Base-by-base conservation (phyloP, 176 grass and related monocot genomes). In the Metroxylon sagu region DNA sequence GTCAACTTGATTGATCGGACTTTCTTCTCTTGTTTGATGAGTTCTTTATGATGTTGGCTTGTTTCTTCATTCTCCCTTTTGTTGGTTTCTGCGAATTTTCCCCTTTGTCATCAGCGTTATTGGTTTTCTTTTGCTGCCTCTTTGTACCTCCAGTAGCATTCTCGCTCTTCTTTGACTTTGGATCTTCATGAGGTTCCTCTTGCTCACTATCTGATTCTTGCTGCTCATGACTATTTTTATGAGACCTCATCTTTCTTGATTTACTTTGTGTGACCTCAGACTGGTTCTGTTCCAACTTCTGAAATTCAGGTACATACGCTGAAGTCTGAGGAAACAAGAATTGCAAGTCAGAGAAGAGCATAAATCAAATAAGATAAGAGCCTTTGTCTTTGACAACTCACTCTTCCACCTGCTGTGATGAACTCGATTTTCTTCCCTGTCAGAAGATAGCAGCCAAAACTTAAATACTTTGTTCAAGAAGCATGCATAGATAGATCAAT, bases 391-490 rank as follows among this genome's bases (percentile, higher is more conserved):
- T 0, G 15, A 58, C 51, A 54, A 51, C 80, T 90, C 71, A 97
- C 92, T 75, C 92, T 86, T 61, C 87, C 92, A 70, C 92, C 92
- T 67, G 78, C 87, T 53, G 77, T 91, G 50, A 97, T 88, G 58
- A 91, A 97, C 66, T 97, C 87, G 65, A 97, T 97, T 71, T 91
- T 85, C 76, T 85, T 82, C 57, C 87, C 92, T 97, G 87, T 35
- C 52, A 68, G 39, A 55, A 55, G 52, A 19, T 43, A 43, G 35
- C 2, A 43, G 14, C 35, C 35, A 43, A 43, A 14, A 7, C 14
- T 43, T 23, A 23, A 43, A 7, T 43, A 43, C 35, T 43, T 43
- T 10, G 8, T 43, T 43, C 35, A 43, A 43, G 35, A 43, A 43
- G 35, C 35, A 43, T 12, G 35, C 3, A 43, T 2, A 2, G 12